phyloP scores from a whole-genome alignment of 73 alveolate species.

The Tetrahymena malaccensis region DNA sequence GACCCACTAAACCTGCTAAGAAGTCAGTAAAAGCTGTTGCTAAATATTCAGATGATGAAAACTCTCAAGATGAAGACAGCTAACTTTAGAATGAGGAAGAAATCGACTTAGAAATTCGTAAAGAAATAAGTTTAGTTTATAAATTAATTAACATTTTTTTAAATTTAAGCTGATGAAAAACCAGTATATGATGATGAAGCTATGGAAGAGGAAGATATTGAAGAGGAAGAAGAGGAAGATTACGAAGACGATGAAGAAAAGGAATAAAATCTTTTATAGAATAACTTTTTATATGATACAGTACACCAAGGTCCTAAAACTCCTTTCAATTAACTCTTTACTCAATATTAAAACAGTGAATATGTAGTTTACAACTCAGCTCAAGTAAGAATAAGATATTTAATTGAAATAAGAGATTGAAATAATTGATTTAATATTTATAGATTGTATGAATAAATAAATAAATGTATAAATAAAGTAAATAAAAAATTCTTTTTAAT shows the following conservation, averaged over 20 bases:
- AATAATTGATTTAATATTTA: background rate
- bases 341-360: constrained; percentile 47
- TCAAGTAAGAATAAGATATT: constrained; percentile 78
- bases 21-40: background rate
- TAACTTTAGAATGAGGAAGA: background rate
- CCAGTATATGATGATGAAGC: background rate
- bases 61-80: background rate
- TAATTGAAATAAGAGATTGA: constrained; percentile 39
- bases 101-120: background rate
- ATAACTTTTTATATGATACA: background rate
- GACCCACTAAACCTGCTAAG: background rate
- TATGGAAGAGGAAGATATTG: background rate
- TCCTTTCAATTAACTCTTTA: background rate
- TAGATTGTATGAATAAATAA: background rate
- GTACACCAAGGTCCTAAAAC: background rate
- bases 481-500: background rate
- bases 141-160: background rate
- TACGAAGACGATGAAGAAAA: background rate
- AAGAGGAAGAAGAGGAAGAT: background rate
- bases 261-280: background rate
- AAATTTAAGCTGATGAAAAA: background rate
- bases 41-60: background rate
- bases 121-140: background rate
- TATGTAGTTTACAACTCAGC: constrained; percentile 78
- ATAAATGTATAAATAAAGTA: background rate